Evolutionary conservation across 2,329 filamentous ascomycete species (phyloP).

Genomic region (Penicillium decumbens): DNA sequence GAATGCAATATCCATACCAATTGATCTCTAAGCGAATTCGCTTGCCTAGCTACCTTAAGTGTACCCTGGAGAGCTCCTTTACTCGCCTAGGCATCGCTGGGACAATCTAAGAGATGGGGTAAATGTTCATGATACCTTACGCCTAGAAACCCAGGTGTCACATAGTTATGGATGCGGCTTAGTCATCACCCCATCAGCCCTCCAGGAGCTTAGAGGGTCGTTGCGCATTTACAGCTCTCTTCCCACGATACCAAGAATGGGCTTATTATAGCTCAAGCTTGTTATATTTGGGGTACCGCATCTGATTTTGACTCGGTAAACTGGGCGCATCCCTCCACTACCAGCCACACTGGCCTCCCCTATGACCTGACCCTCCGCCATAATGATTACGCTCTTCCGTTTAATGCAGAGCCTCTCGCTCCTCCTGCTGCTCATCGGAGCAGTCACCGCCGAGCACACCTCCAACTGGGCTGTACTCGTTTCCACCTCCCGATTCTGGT

Average conservation of each 20-base stretch:
- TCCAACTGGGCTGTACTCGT: conserved; percentile 99
- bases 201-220: neutral
- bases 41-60: no score
- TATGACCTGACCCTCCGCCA: conserved; percentile 8
- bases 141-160: conserved; percentile 11
- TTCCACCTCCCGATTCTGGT: conserved; percentile 98
- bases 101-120: no score
- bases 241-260: conserved; percentile 4
- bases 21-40: no score
- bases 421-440: conserved; percentile 19
- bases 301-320: neutral
- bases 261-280: conserved; percentile 3
- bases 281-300: neutral
- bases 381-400: conserved; percentile 27
- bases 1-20: no score
- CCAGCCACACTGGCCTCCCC: neutral
- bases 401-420: conserved; percentile 26
- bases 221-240: conserved; percentile 1
- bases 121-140: neutral
- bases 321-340: neutral
- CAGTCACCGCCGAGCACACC: conserved; percentile 59
- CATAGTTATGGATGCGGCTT: neutral
- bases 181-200: neutral
- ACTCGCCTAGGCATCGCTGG: no score
- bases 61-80: no score